Conservation (phyloP, 768 basidiomycete species). For the Dacryopinax spathularia region DNA sequence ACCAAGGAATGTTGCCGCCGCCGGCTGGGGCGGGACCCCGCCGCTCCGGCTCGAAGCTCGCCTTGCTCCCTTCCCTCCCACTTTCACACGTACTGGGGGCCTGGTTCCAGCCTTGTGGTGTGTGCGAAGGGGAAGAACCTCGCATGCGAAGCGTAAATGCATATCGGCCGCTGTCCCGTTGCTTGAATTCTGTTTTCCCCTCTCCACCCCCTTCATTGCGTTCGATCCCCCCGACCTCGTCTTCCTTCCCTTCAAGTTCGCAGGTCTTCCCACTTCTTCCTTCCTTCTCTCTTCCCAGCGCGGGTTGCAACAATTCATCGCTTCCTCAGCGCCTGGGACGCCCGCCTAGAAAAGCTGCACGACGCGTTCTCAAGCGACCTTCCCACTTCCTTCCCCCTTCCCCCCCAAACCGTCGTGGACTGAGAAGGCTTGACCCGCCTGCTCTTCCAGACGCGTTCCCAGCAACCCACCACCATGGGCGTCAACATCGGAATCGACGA, state of each 20-base stretch:
- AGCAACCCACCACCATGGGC: not conserved
- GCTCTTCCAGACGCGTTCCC: not conserved
- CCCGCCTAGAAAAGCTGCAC: not conserved
- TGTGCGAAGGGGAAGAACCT: too few species aligned
- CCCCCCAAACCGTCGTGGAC: too few species aligned
- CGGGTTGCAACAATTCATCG: not conserved
- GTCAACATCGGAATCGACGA: slow-evolving; percentile 1
- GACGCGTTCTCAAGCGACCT: not conserved
- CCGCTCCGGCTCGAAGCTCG: not conserved
- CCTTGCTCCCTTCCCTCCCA: too few species aligned
- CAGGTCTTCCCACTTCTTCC: not conserved
- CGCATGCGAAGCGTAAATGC: too few species aligned
- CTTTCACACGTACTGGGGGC: too few species aligned
- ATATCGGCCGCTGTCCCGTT: too few species aligned
- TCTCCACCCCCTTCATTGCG: not conserved
- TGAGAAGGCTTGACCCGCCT: too few species aligned
- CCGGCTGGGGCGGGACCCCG: not conserved
- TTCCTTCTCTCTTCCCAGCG: not conserved
- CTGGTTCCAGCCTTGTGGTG: too few species aligned
- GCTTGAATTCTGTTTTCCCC: not conserved
- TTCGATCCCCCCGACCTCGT: not conserved
- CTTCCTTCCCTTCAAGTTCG: not conserved
- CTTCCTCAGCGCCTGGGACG: not conserved
- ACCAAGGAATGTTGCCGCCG: not conserved
- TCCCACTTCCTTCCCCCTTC: not conserved